Evolutionary conservation across 1,284 basidiomycete genomes (phyloP).

Genomic region (Apiotrichum gamsii): DNA sequence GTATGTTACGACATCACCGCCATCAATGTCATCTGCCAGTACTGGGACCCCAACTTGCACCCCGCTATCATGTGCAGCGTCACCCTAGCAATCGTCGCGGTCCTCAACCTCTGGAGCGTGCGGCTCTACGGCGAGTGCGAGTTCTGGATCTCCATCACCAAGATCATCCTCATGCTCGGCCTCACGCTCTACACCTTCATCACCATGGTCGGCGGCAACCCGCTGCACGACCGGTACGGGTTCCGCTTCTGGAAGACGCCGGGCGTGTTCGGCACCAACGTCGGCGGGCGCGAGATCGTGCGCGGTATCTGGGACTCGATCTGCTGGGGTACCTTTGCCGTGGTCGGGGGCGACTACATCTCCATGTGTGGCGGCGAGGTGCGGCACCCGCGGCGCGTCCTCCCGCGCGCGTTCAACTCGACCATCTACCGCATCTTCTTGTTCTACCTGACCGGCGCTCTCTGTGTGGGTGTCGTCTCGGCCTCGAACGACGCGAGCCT

Average conservation of each 20-base stretch:
- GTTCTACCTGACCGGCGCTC: constrained; percentile 33
- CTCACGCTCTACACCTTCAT: constrained; percentile 36
- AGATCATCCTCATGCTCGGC: constrained; percentile 33
- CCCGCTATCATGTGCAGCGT: constrained; percentile 31
- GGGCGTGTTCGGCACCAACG: constrained; percentile 24
- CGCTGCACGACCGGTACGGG: constrained; percentile 15
- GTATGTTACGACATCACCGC: constrained; percentile 25
- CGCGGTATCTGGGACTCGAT: constrained; percentile 31
- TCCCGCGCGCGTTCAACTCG: constrained; percentile 35
- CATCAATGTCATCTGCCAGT: constrained; percentile 29
- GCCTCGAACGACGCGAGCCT: constrained; percentile 14
- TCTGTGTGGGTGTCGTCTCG: constrained; percentile 29
- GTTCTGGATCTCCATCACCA: constrained; percentile 33
- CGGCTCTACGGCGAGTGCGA: constrained; percentile 27
- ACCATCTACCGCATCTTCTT: constrained; percentile 31
- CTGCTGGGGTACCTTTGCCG: constrained; percentile 31
- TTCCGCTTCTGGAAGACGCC: constrained; percentile 37
- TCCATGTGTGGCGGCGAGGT: constrained; percentile 24
- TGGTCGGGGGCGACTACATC: constrained; percentile 29
- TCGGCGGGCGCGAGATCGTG: constrained; percentile 21
- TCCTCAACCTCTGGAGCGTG: constrained; percentile 25
- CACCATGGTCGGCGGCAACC: constrained; percentile 33
- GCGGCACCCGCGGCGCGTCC: constrained; percentile 24
- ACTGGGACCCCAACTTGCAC: constrained; percentile 23
- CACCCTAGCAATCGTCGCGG: constrained; percentile 20